These are phyloP conservation scores for Iodosphaeria phyllophila DNA, from an alignment of 2,329 filamentous ascomycete genomes.

Conservation along the genomic window DNA sequence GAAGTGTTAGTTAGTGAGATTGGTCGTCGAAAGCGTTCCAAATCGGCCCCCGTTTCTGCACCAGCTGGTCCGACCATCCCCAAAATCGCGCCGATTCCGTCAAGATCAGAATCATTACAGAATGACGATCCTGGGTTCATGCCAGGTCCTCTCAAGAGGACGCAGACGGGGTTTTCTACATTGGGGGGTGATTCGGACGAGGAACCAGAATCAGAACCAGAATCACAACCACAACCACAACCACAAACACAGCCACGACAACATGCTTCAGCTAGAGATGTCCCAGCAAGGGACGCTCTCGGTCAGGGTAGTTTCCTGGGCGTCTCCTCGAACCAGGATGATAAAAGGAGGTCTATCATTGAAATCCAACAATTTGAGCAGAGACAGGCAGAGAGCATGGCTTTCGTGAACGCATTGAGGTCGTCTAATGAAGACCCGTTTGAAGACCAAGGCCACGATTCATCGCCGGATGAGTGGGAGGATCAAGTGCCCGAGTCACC, in stretches of 20 bases:
- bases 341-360: slow-evolving; percentile 37
- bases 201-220: slow-evolving; percentile 3
- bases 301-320: slow-evolving; percentile 18
- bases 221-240: slow-evolving; percentile 8
- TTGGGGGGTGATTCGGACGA: slow-evolving; percentile 9
- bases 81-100: not conserved
- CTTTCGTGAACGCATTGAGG: slow-evolving; percentile 31
- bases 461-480: no score
- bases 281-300: slow-evolving; percentile 14
- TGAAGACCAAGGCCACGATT: slow-evolving; percentile 9
- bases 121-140: slow-evolving; percentile 25
- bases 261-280: no score
- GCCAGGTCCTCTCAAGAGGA: slow-evolving; percentile 34
- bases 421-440: slow-evolving; percentile 14
- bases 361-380: slow-evolving; percentile 40
- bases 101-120: no score
- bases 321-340: slow-evolving; percentile 21
- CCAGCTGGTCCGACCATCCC: slow-evolving; percentile 12
- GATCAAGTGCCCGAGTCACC: no score
- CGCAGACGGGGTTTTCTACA: slow-evolving; percentile 34
- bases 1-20: slow-evolving; percentile 56
- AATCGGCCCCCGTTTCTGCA: slow-evolving; percentile 15
- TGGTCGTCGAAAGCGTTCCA: slow-evolving; percentile 32
- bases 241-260: no score
- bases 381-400: slow-evolving; percentile 39